Evolutionary conservation across 495 filamentous ascomycete species (phyloP).

Genomic region (Tirmania nivea): DNA sequence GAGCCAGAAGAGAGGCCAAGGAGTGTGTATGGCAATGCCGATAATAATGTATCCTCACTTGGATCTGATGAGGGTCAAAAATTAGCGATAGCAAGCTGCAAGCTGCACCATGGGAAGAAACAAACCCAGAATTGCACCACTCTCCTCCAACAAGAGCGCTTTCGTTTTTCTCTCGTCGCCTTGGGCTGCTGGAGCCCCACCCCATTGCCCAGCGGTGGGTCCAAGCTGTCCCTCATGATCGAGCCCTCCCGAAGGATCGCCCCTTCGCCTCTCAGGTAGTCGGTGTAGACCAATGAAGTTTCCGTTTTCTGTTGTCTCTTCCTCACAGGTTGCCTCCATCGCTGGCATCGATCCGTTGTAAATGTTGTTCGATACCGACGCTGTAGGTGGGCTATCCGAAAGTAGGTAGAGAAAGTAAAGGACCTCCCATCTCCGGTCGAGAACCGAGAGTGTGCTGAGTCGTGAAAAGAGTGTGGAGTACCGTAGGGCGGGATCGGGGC

Average conservation of each 20-base stretch:
- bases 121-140: constrained; percentile 12
- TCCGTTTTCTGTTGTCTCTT: constrained; percentile 13
- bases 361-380: constrained; percentile 9
- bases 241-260: constrained; percentile 5
- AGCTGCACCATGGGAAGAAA: neutral
- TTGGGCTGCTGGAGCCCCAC: constrained; percentile 1
- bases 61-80: constrained; percentile 7
- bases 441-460: constrained; percentile 67
- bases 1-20: constrained; percentile 79
- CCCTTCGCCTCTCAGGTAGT: constrained; percentile 6
- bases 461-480: constrained; percentile 78
- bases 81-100: neutral
- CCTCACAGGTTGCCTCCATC: constrained; percentile 3
- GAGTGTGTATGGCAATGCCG: constrained; percentile 82
- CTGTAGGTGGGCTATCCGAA: constrained; percentile 36
- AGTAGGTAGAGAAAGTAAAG: constrained; percentile 74
- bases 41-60: constrained; percentile 51
- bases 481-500: constrained; percentile 62
- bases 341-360: constrained; percentile 1
- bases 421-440: constrained; percentile 92
- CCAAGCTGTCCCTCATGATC: constrained; percentile 6
- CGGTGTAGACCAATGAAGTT: constrained; percentile 19
- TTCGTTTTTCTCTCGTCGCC: constrained; percentile 11
- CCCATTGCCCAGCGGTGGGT: constrained; percentile 5
- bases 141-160: constrained; percentile 12